Evolutionary conservation across 2,329 filamentous ascomycete species (phyloP), one percentile per base, ranked within the genome.

Genomic region (Colletotrichum caudatum): DNA sequence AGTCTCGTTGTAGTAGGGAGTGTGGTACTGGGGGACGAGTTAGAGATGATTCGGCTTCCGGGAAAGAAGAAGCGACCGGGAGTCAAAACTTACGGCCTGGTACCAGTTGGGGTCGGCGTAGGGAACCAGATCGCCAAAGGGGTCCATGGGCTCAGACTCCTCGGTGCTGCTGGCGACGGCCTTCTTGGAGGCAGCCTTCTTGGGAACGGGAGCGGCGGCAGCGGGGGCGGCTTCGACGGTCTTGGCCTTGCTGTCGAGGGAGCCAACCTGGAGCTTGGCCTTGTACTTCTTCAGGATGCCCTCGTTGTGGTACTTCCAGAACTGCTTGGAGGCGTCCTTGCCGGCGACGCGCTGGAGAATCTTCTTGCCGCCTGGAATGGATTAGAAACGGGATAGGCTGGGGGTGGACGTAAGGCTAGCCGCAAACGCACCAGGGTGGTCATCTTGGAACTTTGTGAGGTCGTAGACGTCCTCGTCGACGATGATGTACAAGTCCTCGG

Each of bases 401-500:
- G 35, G 0, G 5, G 11, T n/a, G 11, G 18, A 14, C 16, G n/a
- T 0, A 51, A 44, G 37, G 54, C 4, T 44, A n/a, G n/a, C n/a
- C n/a, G 48, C 48, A 77, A 44, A 77, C 84, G 84, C 85, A 89
- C 94, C 94, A 80, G 93, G 93, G 81, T 95, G 93, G 75, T 95
- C 92, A 72, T 95, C 91, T 81, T 94, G 92, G 81, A 95, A 95
- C 79, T 91, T 94, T 77, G 94, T 97, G 77, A 98, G 81, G 80
- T 99, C 95, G 82, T 97, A 98, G 76, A 98, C 95, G 82, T 98
- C 95, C 78, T 95, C 93, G 76, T 98, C 95, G 76, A 98, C 91
- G 75, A 97, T 90, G 78, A 98, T 93, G 90, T 91, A 98, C 73
- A 98, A 87, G 80, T 91, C 92, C 79, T 94, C 90, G 57, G 91